Base-by-base conservation (phyloP, 1,284 basidiomycete genomes). In the Fomitopsis palustris region DNA sequence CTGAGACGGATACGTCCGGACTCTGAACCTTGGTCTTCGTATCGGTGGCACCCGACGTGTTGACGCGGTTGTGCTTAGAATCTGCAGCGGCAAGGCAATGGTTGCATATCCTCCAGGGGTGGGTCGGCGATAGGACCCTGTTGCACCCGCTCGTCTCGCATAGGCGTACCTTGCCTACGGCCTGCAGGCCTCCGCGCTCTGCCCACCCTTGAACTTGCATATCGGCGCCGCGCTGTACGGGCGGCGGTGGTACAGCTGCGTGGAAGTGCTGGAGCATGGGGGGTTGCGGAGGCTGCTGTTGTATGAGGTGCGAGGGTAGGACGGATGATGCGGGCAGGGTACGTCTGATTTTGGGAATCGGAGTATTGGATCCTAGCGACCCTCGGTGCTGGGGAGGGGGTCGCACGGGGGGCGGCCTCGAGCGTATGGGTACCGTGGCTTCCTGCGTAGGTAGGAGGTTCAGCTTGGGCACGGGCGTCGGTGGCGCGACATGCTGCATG, bases 71-170 rank as follows among this genome's bases (percentile, higher is more conserved):
- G 21, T 6, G 31, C 19, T 9, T 17, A 35, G 49, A n/a, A 27
- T 37, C 49, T 29, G n/a, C 31, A 7, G 21, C 23, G 16, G 52
- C 23, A 17, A 58, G 27, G 37, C 52, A 54, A 27, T 47, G 53
- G 17, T 19, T 23, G 42, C 57, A 58, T 4, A 58, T 42, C 23
- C 25, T 21, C 52, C 51, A 58, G 3, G 38, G 38, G 23, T 58
- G 57, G 7, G 21, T 47, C 27, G 52, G 41, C 7, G 52, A 41
- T 29, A 58, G 38, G 16, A 58, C 38, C 19, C 38, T 38, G 52
- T n/a, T 54, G 42, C 57, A 58, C 6, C 57, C 57, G 42, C 38
- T 27, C 39, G 27, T 58, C 31, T 29, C 52, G 42, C 57, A 58
- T 2, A 54, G 19, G 17, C 57, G 51, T 6, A 58, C 31, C 21